Evolutionary conservation across 495 filamentous ascomycete genomes (phyloP).

Genomic region (Chlorociboria aeruginascens): DNA sequence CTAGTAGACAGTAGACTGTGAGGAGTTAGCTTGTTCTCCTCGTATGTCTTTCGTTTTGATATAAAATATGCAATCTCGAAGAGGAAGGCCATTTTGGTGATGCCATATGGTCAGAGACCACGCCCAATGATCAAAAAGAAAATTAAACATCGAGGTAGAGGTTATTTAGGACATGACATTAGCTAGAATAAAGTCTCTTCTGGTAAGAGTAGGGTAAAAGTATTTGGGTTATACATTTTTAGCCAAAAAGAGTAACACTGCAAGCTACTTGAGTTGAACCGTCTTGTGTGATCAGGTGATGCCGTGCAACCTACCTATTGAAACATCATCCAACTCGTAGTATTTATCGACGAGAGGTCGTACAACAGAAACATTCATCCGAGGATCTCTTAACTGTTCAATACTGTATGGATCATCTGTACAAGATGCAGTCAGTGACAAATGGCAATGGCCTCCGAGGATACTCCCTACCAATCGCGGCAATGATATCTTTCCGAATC

Average conservation of each 20-base stretch:
- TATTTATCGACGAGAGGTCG: conserved; percentile 58
- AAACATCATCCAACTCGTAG: conserved; percentile 57
- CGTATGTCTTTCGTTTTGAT: neutral
- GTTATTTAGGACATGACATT: neutral
- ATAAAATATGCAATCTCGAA: neutral
- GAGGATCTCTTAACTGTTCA: conserved; percentile 54
- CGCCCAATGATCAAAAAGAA: neutral
- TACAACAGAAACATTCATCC: conserved; percentile 59
- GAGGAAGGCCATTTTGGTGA: neutral
- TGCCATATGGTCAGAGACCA: no score
- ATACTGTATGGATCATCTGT: conserved; percentile 51
- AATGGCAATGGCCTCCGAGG: neutral
- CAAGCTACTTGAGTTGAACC: no score
- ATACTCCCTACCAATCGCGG: conserved; percentile 20
- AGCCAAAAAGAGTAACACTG: no score
- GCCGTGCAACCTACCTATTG: conserved; percentile 33
- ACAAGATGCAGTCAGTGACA: neutral
- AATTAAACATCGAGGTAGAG: neutral
- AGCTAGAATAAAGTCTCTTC: no score
- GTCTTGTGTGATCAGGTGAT: neutral
- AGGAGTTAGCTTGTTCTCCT: no score
- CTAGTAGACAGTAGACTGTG: conserved; percentile 57
- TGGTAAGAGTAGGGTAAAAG: no score
- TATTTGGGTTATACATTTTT: no score
- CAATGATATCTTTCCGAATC: conserved; percentile 25